A percentile compares a stretch with the other conserved stretches of the same genome.
Conservation (phyloP, 2,329 filamentous ascomycete genomes). For the Pseudogymnoascus sp. region DNA sequence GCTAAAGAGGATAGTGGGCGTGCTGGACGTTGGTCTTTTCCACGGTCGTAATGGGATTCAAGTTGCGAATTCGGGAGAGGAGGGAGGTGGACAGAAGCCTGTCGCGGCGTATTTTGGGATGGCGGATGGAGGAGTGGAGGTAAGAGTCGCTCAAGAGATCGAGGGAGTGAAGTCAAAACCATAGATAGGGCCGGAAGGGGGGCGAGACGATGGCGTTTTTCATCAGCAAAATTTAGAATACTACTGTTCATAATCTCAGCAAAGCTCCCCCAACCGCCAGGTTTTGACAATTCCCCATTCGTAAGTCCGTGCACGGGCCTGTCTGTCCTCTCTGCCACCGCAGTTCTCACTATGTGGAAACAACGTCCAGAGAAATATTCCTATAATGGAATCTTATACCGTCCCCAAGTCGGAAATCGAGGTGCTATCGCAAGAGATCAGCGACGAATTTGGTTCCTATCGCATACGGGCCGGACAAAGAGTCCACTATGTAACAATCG, state of each 20-base stretch:
- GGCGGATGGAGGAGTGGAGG: constrained; percentile 61
- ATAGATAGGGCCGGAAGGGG: background rate
- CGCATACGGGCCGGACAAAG: background rate
- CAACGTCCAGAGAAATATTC: background rate
- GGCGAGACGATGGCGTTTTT: background rate
- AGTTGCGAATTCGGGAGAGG: constrained; percentile 48
- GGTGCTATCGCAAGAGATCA: background rate
- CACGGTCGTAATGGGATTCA: constrained; percentile 70
- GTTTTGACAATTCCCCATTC: background rate
- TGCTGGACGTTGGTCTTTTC: constrained; percentile 89
- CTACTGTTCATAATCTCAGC: constrained; percentile 1
- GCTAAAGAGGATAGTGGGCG: constrained; percentile 75
- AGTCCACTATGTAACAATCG: background rate
- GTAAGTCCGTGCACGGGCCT: background rate
- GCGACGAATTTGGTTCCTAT: background rate
- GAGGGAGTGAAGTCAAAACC: constrained; percentile 22
- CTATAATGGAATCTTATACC: background rate
- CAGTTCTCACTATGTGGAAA: background rate
- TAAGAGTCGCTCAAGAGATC: constrained; percentile 35
- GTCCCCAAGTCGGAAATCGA: background rate
- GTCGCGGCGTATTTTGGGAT: constrained; percentile 93
- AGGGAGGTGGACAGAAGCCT: constrained; percentile 74
- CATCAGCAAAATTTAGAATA: background rate
- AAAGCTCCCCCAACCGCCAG: background rate
- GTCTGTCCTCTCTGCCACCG: background rate